These are phyloP conservation scores for Phytophthora multivora DNA, from an alignment of 352 stramenopile species.

Conservation along the genomic window DNA sequence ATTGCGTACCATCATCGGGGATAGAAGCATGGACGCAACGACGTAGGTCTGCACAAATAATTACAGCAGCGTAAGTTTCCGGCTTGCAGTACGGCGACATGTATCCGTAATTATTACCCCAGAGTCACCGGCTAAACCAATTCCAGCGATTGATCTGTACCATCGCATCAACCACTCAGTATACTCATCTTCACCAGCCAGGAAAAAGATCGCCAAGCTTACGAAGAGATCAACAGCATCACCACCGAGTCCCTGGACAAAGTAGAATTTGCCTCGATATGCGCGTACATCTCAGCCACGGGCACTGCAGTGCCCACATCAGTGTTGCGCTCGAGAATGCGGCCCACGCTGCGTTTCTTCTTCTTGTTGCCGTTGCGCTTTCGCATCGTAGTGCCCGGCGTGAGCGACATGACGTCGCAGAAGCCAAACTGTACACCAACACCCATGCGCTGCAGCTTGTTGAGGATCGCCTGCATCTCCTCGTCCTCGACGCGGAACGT, in stretches of 20 bases:
- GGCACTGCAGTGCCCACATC: constrained; percentile 83
- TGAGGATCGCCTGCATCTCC: constrained; percentile 87
- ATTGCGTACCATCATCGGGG: constrained; percentile 75
- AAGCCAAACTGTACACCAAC: constrained; percentile 88
- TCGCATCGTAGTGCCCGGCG: constrained; percentile 78
- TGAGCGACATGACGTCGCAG: constrained; percentile 90
- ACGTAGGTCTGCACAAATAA: constrained; percentile 66
- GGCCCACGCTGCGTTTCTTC: constrained; percentile 65
- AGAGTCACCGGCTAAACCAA: constrained; percentile 80
- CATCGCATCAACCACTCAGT: constrained; percentile 1
- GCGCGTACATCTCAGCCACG: constrained; percentile 88
- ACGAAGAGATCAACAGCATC: constrained; percentile 90
- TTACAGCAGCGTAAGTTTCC: constrained; percentile 4
- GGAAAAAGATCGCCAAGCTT: constrained; percentile 8
- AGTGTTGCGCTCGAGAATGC: constrained; percentile 78
- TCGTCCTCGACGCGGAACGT: constrained; percentile 86
- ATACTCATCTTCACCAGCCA: background rate
- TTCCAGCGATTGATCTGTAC: constrained; percentile 73
- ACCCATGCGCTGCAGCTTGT: constrained; percentile 77
- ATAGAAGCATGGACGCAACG: constrained; percentile 89
- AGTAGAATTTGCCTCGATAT: constrained; percentile 84
- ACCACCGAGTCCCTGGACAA: constrained; percentile 81
- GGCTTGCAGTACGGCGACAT: background rate
- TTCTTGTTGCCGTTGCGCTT: constrained; percentile 50
- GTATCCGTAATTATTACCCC: constrained; percentile 32